These are phyloP conservation scores for Pichia paraexigua DNA, from an alignment of 805 yeast species.

Conservation along the genomic window DNA sequence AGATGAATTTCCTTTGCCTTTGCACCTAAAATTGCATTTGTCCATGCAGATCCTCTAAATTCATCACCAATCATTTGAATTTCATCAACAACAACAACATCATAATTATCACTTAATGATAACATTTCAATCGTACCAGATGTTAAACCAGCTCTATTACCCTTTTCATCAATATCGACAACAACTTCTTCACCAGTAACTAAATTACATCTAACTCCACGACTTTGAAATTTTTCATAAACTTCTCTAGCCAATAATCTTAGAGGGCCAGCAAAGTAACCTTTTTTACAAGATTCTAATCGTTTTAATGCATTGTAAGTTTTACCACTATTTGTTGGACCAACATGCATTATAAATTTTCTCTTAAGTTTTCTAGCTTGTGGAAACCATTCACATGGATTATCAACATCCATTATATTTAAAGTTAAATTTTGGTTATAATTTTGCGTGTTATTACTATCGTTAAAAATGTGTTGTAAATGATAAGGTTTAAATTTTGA, in stretches of 20 bases:
- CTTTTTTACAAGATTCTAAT: constrained; percentile 57
- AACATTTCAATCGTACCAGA: constrained; percentile 95
- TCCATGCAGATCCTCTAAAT: constrained; percentile 89
- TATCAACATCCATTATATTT: constrained; percentile 37
- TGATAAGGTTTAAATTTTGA: constrained; percentile 24
- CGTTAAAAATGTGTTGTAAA: constrained; percentile 21
- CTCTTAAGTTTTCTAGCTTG: constrained; percentile 73
- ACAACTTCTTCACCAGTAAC: constrained; percentile 95
- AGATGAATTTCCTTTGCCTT: constrained; percentile 79
- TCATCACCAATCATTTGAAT: constrained; percentile 88
- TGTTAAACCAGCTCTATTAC: constrained; percentile 65
- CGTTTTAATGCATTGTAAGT: constrained; percentile 75
- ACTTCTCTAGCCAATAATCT: constrained; percentile 87
- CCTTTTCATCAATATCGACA: constrained; percentile 57
- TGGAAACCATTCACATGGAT: constrained; percentile 79
- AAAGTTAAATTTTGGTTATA: constrained; percentile 28
- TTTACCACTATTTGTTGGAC: constrained; percentile 96
- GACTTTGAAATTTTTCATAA: constrained; percentile 66
- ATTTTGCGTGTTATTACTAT: constrained; percentile 26
- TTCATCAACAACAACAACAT: constrained; percentile 88
- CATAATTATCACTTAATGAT: constrained; percentile 58
- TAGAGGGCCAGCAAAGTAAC: constrained; percentile 92
- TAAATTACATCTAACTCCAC: constrained; percentile 68
- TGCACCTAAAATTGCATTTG: constrained; percentile 81
- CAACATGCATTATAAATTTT: constrained; percentile 84